Conservation (phyloP, 306 rosid species). For the Castanea sativa region DNA sequence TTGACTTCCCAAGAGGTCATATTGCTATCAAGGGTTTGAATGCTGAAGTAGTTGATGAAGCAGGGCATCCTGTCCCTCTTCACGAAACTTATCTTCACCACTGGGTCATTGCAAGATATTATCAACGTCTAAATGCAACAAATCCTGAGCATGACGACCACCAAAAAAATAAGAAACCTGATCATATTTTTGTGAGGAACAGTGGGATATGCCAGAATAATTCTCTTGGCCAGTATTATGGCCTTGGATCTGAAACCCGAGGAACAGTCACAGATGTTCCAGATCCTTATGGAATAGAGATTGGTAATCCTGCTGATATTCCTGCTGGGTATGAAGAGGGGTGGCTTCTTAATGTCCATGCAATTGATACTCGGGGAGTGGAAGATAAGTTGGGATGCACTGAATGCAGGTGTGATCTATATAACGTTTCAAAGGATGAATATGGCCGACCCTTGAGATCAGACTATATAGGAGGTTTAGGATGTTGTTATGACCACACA, state of each 20-base stretch:
- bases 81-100: slow-evolving; percentile 81
- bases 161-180: slow-evolving; percentile 1
- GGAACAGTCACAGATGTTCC: slow-evolving; percentile 53
- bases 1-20: slow-evolving; percentile 72
- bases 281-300: slow-evolving; percentile 63
- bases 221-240: slow-evolving; percentile 44
- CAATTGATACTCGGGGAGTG: slow-evolving; percentile 66
- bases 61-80: slow-evolving; percentile 56
- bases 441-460: slow-evolving; percentile 36
- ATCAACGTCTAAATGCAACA: slow-evolving; percentile 15
- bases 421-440: slow-evolving; percentile 50
- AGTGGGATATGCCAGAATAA: slow-evolving; percentile 51
- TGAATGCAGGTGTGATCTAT: slow-evolving; percentile 71
- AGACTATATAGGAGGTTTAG: slow-evolving; percentile 54
- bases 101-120: slow-evolving; percentile 42
- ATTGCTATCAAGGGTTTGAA: slow-evolving; percentile 58
- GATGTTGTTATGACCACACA: slow-evolving; percentile 54
- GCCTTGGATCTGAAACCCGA: slow-evolving; percentile 72
- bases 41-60: slow-evolving; percentile 69
- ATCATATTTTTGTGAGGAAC: slow-evolving; percentile 25
- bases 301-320: slow-evolving; percentile 53
- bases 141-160: slow-evolving; percentile 9
- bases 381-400: slow-evolving; percentile 58
- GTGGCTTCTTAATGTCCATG: slow-evolving; percentile 76
- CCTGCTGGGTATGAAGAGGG: slow-evolving; percentile 68